These are phyloP conservation scores for Cardamine resedifolia DNA, from an alignment of 345 rosid species.

Conservation along the genomic window DNA sequence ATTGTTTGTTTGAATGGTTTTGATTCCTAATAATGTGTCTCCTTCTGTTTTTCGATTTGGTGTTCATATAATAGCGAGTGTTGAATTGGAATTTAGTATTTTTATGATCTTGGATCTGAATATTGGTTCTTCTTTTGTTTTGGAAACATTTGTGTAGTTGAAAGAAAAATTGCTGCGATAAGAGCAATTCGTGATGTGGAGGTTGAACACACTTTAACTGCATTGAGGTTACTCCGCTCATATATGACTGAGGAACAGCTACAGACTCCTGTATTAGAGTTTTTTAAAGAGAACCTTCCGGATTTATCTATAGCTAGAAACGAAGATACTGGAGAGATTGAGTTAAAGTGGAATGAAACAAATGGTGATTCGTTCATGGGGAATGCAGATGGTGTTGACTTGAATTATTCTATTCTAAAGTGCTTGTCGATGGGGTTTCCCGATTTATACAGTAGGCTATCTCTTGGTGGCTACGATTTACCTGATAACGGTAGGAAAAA, in stretches of 20 bases:
- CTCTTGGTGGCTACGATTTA: conserved; percentile 55
- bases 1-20: too few relatives aligned
- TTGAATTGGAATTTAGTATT: too few relatives aligned
- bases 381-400: conserved; percentile 39
- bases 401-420: conserved; percentile 54
- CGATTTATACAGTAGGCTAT: conserved; percentile 33
- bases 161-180: conserved; percentile 64
- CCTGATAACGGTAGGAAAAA: conserved; percentile 46
- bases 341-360: conserved; percentile 50
- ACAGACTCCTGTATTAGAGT: conserved; percentile 50
- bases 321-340: conserved; percentile 51
- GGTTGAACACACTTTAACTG: conserved; percentile 58
- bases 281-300: conserved; percentile 67
- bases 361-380: conserved; percentile 37
- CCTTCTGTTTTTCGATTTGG: not conserved
- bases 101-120: not conserved
- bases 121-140: not conserved
- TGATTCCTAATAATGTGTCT: too few relatives aligned
- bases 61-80: not conserved
- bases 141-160: conserved; percentile 42
- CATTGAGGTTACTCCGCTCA: conserved; percentile 61
- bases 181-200: conserved; percentile 77
- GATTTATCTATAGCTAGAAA: conserved; percentile 45
- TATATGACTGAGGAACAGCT: conserved; percentile 56
- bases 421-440: conserved; percentile 59